A percentile compares a stretch with the other conserved stretches of the same genome.
These are phyloP conservation scores for Prosopis cineraria DNA, from an alignment of 306 rosid species.

Conservation along the genomic window DNA sequence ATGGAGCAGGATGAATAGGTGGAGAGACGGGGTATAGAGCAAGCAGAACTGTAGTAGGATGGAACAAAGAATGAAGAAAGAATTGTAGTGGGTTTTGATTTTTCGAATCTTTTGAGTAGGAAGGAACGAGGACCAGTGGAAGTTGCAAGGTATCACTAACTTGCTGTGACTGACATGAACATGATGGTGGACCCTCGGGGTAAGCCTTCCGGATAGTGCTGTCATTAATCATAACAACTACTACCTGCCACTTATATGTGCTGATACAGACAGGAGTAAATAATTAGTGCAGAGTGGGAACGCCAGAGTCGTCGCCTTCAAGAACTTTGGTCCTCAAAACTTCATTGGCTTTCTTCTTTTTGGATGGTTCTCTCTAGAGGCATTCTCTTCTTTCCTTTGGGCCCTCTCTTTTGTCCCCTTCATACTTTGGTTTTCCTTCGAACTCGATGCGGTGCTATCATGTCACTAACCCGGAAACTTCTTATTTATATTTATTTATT, in stretches of 20 bases:
- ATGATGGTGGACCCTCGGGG: constrained; percentile 30
- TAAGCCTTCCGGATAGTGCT: constrained; percentile 7
- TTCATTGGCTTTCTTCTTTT: not conserved
- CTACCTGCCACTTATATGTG: constrained; percentile 29
- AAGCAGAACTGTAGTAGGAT: not conserved
- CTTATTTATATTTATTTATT: not conserved
- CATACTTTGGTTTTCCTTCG: constrained; percentile 23
- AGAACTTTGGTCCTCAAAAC: constrained; percentile 8
- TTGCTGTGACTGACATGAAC: constrained; percentile 20
- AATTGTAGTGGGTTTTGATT: constrained; percentile 11
- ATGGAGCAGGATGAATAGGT: not conserved
- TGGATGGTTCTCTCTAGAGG: constrained; percentile 22
- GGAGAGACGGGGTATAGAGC: constrained; percentile 21
- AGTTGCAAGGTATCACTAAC: constrained; percentile 22
- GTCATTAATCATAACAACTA: constrained; percentile 38
- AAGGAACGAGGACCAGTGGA: not conserved
- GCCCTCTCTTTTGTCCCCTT: constrained; percentile 24
- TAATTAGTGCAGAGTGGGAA: constrained; percentile 39
- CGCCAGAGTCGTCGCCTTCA: constrained; percentile 22
- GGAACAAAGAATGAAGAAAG: not conserved
- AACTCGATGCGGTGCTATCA: constrained; percentile 4
- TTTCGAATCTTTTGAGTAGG: not conserved
- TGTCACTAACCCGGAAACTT: constrained; percentile 38
- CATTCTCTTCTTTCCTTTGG: constrained; percentile 22
- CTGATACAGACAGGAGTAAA: constrained; percentile 33